phyloP scores from a whole-genome alignment of 75 land plant species.

The Pinus taeda region DNA sequence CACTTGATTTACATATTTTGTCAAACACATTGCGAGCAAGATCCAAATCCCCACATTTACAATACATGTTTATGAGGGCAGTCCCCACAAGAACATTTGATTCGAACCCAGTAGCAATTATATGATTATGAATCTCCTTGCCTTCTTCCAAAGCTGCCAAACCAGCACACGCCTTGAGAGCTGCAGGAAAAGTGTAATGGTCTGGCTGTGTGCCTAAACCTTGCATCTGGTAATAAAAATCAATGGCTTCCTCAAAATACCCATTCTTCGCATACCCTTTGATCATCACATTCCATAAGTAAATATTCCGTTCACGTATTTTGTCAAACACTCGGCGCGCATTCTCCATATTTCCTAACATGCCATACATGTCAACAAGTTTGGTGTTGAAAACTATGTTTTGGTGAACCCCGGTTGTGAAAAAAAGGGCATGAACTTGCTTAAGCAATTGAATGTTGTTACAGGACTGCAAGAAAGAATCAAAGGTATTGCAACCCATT shows the following conservation, averaged over 20 bases:
- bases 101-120: constrained; percentile 30
- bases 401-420: constrained; percentile 4
- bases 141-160: constrained; percentile 37
- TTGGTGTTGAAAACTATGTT: constrained; percentile 7
- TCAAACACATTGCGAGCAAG: constrained; percentile 15
- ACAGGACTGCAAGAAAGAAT: neutral
- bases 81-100: constrained; percentile 34
- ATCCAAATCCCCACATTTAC: constrained; percentile 22
- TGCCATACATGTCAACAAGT: constrained; percentile 10
- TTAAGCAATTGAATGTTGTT: neutral
- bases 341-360: neutral
- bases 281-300: constrained; percentile 66
- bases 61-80: constrained; percentile 54
- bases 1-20: neutral
- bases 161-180: constrained; percentile 57
- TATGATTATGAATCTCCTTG: constrained; percentile 61
- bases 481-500: neutral
- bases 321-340: constrained; percentile 16
- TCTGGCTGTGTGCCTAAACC: constrained; percentile 60
- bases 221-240: constrained; percentile 60
- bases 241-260: constrained; percentile 52
- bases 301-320: constrained; percentile 20
- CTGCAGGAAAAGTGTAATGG: constrained; percentile 51
- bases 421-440: constrained; percentile 1
- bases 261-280: constrained; percentile 53